Percentiles rank a stretch among this genome's conserved stretches.
These are phyloP conservation scores for Epicoccum nigrum DNA, from an alignment of 2,329 filamentous ascomycete genomes.

Conservation along the genomic window DNA sequence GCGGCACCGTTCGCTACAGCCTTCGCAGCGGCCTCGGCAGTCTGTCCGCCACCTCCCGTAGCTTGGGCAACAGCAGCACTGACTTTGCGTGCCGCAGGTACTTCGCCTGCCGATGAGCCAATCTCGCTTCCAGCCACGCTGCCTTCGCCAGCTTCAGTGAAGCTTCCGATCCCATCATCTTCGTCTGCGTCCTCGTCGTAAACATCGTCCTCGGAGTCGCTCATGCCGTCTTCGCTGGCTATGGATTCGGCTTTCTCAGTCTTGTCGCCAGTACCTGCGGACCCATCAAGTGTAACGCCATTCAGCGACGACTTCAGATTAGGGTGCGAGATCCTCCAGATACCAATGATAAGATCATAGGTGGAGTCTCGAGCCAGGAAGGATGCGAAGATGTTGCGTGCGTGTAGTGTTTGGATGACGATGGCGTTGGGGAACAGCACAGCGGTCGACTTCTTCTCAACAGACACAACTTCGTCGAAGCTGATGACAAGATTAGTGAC, in stretches of 20 bases:
- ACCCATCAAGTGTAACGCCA: constrained; percentile 78
- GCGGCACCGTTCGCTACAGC: constrained; percentile 50
- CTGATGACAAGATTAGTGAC: constrained; percentile 96
- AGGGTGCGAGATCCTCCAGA: constrained; percentile 97
- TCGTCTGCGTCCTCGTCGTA: constrained; percentile 82
- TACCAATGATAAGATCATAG: constrained; percentile 95
- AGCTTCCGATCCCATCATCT: constrained; percentile 70
- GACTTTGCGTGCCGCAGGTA: constrained; percentile 64
- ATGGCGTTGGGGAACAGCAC: constrained; percentile 96
- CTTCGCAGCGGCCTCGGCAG: constrained; percentile 43
- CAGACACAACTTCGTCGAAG: constrained; percentile 95
- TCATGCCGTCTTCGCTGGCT: constrained; percentile 53
- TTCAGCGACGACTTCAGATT: constrained; percentile 90
- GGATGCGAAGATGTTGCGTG: constrained; percentile 94
- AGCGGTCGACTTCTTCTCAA: constrained; percentile 96
- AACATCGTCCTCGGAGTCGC: constrained; percentile 75
- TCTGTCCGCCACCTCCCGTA: constrained; percentile 45
- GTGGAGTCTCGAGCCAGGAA: constrained; percentile 94
- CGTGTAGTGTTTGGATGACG: constrained; percentile 93
- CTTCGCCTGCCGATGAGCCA: constrained; percentile 59
- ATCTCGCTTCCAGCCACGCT: constrained; percentile 62
- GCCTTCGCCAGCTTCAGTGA: constrained; percentile 60
- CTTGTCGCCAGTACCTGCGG: constrained; percentile 76
- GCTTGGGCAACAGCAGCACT: constrained; percentile 61
- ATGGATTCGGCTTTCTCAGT: constrained; percentile 80